Conservation (phyloP, 495 filamentous ascomycete genomes). For the Hypoxylon cercidicola region DNA sequence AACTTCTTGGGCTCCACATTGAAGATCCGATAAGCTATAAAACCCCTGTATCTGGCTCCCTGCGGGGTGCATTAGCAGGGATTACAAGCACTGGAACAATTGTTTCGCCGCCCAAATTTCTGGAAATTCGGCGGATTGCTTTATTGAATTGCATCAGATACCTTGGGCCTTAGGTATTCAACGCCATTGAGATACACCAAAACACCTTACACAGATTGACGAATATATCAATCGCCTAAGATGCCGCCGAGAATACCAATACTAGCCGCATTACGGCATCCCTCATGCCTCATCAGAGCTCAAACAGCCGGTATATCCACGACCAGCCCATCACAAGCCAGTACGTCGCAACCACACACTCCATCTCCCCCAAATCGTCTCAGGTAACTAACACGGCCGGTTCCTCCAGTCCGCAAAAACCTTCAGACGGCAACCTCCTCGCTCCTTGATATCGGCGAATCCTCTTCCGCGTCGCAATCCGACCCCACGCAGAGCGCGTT, state of each 20-base stretch:
- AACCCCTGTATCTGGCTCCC: constrained; percentile 18
- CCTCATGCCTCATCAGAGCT: constrained; percentile 22
- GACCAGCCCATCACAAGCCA: constrained; percentile 16
- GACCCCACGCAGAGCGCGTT: constrained; percentile 6
- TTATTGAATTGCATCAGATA: constrained; percentile 6
- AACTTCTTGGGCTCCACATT: constrained; percentile 13
- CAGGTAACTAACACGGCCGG: constrained; percentile 14
- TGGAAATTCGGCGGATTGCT: background rate
- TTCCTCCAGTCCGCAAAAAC: constrained; percentile 19
- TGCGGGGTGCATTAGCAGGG: constrained; percentile 25
- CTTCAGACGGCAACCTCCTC: constrained; percentile 24
- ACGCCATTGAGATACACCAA: constrained; percentile 1
- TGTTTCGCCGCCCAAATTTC: constrained; percentile 34
- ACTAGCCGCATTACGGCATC: constrained; percentile 37
- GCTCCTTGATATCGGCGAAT: constrained; percentile 29
- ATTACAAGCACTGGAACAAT: constrained; percentile 21
- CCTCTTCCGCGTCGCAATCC: constrained; percentile 11
- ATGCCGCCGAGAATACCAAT: constrained; percentile 46
- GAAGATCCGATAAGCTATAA: constrained; percentile 33
- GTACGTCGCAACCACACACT: constrained; percentile 25
- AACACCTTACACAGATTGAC: constrained; percentile 3
- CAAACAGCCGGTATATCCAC: constrained; percentile 37
- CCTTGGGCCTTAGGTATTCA: too few species aligned
- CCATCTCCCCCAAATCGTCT: constrained; percentile 22
- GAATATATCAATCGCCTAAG: constrained; percentile 24